A percentile compares a stretch with the other conserved stretches of the same genome.
Conservation (phyloP, 352 stramenopile genomes). For the Pythium brachiatum region DNA sequence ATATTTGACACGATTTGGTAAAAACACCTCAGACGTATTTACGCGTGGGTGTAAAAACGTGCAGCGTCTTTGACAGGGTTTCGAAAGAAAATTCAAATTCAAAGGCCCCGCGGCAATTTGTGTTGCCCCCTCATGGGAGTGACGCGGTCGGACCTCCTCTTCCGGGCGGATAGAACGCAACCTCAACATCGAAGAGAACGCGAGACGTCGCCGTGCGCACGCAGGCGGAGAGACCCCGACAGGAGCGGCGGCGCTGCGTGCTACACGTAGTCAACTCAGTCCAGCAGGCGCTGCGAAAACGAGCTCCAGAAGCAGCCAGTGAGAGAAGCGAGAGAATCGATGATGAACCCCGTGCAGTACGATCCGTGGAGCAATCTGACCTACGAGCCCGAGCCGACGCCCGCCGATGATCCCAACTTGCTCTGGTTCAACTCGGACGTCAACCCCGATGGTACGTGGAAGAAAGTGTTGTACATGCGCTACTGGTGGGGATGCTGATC, state of each 20-base stretch:
- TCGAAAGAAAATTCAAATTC: constrained; percentile 31
- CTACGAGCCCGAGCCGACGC: constrained; percentile 23
- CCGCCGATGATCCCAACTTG: constrained; percentile 23
- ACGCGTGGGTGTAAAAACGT: constrained; percentile 15
- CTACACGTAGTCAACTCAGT: not conserved
- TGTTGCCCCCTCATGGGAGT: constrained; percentile 3
- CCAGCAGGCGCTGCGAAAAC: too few relatives aligned
- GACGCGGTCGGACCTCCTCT: constrained; percentile 4
- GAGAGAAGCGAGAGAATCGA: not conserved
- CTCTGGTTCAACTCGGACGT: constrained; percentile 71
- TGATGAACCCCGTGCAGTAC: constrained; percentile 19
- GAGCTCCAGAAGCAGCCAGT: too few relatives aligned
- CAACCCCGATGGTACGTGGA: constrained; percentile 45
- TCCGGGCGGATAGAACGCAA: constrained; percentile 10
- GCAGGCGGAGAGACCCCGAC: not conserved
- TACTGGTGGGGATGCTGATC: not conserved
- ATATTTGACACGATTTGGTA: constrained; percentile 10
- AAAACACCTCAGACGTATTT: constrained; percentile 17
- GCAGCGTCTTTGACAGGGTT: constrained; percentile 12
- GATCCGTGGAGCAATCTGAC: constrained; percentile 28
- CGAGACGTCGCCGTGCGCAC: constrained; percentile 1
- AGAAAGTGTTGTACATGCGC: not conserved
- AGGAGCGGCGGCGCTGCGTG: not conserved
- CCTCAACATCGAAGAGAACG: constrained; percentile 21
- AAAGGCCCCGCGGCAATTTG: constrained; percentile 21